Percentiles rank a stretch among this genome's conserved stretches.
These are phyloP conservation scores for Juglanconis sp. DNA, from an alignment of 2,329 filamentous ascomycete genomes.

Conservation along the genomic window DNA sequence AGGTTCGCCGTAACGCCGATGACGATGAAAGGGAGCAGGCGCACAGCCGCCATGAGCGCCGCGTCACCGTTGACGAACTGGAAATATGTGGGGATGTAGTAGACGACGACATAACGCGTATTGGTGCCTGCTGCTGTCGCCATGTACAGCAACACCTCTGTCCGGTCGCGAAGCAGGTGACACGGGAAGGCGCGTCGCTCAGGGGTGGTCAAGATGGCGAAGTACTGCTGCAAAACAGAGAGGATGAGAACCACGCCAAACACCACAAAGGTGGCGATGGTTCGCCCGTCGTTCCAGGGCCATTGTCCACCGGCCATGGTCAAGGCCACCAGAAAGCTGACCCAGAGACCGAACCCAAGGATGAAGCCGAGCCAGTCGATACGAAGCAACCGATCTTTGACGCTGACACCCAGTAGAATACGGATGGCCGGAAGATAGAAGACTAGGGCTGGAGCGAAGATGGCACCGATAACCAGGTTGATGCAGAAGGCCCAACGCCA, in stretches of 20 bases:
- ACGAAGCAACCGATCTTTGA: slow-evolving; percentile 21
- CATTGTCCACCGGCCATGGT: slow-evolving; percentile 46
- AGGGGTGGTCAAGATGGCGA: slow-evolving; percentile 36
- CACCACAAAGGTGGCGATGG: slow-evolving; percentile 44
- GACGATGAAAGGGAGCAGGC: slow-evolving; percentile 35
- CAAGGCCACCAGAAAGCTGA: slow-evolving; percentile 43
- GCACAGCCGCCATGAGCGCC: slow-evolving; percentile 35
- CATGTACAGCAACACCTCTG: slow-evolving; percentile 40
- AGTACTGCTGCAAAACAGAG: slow-evolving; percentile 42
- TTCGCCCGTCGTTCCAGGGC: slow-evolving; percentile 42
- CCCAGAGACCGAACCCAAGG: slow-evolving; percentile 38
- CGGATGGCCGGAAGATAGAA: slow-evolving; percentile 34
- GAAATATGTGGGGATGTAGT: slow-evolving; percentile 52
- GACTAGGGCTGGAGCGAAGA: slow-evolving; percentile 41
- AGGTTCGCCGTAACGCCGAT: slow-evolving; percentile 15
- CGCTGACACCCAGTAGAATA: slow-evolving; percentile 1
- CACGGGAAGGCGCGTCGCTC: slow-evolving; percentile 41
- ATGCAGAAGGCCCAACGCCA: slow-evolving; percentile 47
- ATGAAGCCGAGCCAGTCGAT: slow-evolving; percentile 45
- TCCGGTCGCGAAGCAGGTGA: slow-evolving; percentile 36
- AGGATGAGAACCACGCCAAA: slow-evolving; percentile 38
- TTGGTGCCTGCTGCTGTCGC: slow-evolving; percentile 30
- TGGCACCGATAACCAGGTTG: slow-evolving; percentile 42
- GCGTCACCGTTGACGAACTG: slow-evolving; percentile 29
- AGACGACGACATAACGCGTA: slow-evolving; percentile 37